Evolutionary conservation across 2,329 filamentous ascomycete genomes (phyloP).

Genomic region (Boeremia lycopersici): DNA sequence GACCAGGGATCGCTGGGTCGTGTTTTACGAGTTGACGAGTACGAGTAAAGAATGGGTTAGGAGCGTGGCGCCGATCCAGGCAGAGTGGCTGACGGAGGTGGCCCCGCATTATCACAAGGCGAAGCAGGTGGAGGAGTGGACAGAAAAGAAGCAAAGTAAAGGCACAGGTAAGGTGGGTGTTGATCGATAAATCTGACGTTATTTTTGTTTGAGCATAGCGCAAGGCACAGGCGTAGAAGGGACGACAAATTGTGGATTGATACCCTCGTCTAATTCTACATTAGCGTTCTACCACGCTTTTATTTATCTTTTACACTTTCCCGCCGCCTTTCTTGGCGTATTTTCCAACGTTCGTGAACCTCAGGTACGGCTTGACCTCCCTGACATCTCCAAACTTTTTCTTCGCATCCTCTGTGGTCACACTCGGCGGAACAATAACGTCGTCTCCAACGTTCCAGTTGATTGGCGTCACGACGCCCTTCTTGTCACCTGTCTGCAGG

Average conservation of each 20-base stretch:
- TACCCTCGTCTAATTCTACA: slow-evolving; percentile 7
- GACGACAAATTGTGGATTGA: not conserved
- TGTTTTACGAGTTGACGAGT: slow-evolving; percentile 83
- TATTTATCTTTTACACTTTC: not conserved
- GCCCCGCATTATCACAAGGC: slow-evolving; percentile 96
- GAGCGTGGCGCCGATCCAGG: slow-evolving; percentile 81
- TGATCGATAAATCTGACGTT: not conserved
- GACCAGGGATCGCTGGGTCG: slow-evolving; percentile 80
- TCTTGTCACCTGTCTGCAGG: slow-evolving; percentile 75
- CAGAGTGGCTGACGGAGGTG: slow-evolving; percentile 84
- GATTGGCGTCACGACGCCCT: slow-evolving; percentile 86
- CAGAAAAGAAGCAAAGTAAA: slow-evolving; percentile 74
- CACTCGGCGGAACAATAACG: slow-evolving; percentile 84
- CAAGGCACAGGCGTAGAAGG: not conserved
- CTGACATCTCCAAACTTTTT: slow-evolving; percentile 79
- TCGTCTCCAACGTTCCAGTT: slow-evolving; percentile 90
- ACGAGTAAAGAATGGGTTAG: slow-evolving; percentile 94
- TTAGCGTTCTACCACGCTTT: not conserved
- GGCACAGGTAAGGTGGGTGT: slow-evolving; percentile 39
- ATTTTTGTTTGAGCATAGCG: slow-evolving; percentile 8
- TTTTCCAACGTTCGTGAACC: slow-evolving; percentile 65
- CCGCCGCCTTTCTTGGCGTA: slow-evolving; percentile 19
- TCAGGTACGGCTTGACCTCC: slow-evolving; percentile 70
- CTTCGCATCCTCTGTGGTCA: slow-evolving; percentile 84
- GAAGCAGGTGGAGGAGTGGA: slow-evolving; percentile 81